Base-by-base conservation (phyloP, 1,284 basidiomycete species). In the Cryptococcus amylolentus region DNA sequence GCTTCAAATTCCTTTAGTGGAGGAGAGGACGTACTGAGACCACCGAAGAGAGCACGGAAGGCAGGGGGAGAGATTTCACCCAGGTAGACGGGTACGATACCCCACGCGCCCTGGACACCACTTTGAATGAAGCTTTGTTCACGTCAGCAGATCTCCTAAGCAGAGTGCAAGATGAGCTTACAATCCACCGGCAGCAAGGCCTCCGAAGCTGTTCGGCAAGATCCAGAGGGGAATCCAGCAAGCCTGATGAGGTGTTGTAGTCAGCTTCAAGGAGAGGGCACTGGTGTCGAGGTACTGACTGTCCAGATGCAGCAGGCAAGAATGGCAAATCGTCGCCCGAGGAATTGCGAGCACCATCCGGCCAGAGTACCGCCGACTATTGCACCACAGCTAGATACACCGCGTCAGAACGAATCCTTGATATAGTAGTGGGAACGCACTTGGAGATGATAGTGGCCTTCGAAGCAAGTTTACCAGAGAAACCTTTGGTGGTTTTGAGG, bases 41-140 rank as follows among this genome's bases (percentile, higher is more conserved):
- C 94, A 20, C 88, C 88, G 82, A 95, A 97, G 0, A 90, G 89
- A 8, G 92, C 91, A 53, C 94, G 83, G 83, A 96, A 98, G 0
- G 91, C 91, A 0, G 92, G 73, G 18, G 73, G 72, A n/a, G 50
- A 51, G 6, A 94, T 86, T 77, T 98, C 95, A 3, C 87, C 83
- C n/a, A 96, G 81, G 72, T 88, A 73, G 40, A 71, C 65, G 26
- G 77, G 77, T 13, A 78, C 70, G 23, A 76, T 60, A 62, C 75
- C 78, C 77, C 80, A 82, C 2, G 81, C 79, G 3, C 88, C 88
- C 72, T 92, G 89, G 5, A 91, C 88, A 51, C 88, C 89, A 61
- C 89, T 85, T 69, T 93, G 90, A 38, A 93, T 77, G 68, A 84
- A 94, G 80, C 52, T 58, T 31, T 13, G 27, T 13, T 18, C 27